phyloP scores from a whole-genome alignment of 2,329 filamentous ascomycete species.

The Sclerotinia borealis region DNA sequence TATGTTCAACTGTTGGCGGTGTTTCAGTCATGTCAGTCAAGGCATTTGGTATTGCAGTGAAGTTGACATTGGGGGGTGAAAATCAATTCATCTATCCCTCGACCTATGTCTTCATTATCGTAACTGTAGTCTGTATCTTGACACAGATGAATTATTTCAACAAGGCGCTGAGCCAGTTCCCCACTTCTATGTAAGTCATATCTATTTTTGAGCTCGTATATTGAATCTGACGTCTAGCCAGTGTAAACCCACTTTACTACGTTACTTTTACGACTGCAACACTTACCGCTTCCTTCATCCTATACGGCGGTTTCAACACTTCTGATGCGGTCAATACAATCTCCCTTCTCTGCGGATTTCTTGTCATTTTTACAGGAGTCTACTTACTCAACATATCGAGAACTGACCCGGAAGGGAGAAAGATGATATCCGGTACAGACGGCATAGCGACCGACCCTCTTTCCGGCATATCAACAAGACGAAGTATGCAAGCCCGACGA shows the following conservation, averaged over 20 bases:
- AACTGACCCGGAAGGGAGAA: constrained; percentile 75
- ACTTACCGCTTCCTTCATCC: constrained; percentile 88
- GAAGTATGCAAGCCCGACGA: constrained; percentile 86
- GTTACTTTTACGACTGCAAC: constrained; percentile 96
- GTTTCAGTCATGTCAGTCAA: constrained; percentile 99
- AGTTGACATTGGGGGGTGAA: constrained; percentile 85
- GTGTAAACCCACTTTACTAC: constrained; percentile 78
- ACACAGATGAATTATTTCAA: constrained; percentile 99
- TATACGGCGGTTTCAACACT: constrained; percentile 95
- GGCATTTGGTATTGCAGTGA: constrained; percentile 94
- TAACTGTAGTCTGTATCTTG: constrained; percentile 87
- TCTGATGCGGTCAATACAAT: constrained; percentile 87
- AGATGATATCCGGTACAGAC: constrained; percentile 60
- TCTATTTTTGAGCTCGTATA: neutral
- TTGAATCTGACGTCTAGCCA: constrained; percentile 29
- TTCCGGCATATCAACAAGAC: constrained; percentile 79
- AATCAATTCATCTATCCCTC: constrained; percentile 95
- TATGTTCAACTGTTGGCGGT: constrained; percentile 94
- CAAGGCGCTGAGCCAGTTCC: constrained; percentile 94
- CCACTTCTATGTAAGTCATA: constrained; percentile 80
- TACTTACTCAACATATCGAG: constrained; percentile 96
- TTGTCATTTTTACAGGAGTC: constrained; percentile 91
- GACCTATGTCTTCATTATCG: constrained; percentile 95
- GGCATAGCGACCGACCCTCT: constrained; percentile 88
- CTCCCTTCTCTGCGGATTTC: constrained; percentile 85